Evolutionary conservation across 352 stramenopile genomes (phyloP).

Genomic region (Pythium plurisporium): DNA sequence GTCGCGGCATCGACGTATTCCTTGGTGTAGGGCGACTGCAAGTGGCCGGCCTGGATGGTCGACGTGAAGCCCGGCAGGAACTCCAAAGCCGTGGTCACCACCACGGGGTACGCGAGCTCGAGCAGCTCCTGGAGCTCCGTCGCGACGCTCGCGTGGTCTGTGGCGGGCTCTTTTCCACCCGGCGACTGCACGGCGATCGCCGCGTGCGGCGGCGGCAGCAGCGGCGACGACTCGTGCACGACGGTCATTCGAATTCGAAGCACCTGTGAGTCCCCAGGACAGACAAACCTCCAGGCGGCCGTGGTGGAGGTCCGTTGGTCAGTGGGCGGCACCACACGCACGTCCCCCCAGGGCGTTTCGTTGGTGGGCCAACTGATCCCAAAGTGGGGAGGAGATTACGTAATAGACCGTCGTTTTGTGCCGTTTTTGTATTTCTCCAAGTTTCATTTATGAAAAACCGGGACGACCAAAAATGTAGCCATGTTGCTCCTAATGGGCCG

Average conservation of each 20-base stretch:
- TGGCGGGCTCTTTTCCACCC: too few relatives aligned
- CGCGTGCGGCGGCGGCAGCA: constrained; percentile 3
- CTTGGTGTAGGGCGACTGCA: constrained; percentile 46
- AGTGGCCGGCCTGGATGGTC: constrained; percentile 62
- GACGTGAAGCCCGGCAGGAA: constrained; percentile 52
- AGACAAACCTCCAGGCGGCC: too few relatives aligned
- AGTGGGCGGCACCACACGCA: too few relatives aligned
- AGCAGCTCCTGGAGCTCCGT: constrained; percentile 41
- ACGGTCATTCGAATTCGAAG: constrained; percentile 10
- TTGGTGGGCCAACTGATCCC: too few relatives aligned
- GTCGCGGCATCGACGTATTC: constrained; percentile 62
- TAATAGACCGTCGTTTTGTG: too few relatives aligned
- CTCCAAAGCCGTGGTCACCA: constrained; percentile 43
- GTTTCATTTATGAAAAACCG: too few relatives aligned
- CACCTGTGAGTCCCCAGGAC: too few relatives aligned
- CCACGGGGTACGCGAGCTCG: constrained; percentile 40
- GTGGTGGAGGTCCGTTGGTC: too few relatives aligned
- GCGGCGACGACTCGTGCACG: constrained; percentile 6
- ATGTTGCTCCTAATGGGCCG: constrained; percentile 43
- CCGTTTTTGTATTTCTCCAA: too few relatives aligned
- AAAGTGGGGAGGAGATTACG: too few relatives aligned
- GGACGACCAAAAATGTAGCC: too few relatives aligned
- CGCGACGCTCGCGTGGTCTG: constrained; percentile 12
- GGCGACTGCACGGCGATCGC: background rate
- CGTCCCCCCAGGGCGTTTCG: too few relatives aligned